Evolutionary conservation across 768 basidiomycete genomes (phyloP), one percentile per base, ranked within the genome.

Genomic region (Lactarius hengduanensis): DNA sequence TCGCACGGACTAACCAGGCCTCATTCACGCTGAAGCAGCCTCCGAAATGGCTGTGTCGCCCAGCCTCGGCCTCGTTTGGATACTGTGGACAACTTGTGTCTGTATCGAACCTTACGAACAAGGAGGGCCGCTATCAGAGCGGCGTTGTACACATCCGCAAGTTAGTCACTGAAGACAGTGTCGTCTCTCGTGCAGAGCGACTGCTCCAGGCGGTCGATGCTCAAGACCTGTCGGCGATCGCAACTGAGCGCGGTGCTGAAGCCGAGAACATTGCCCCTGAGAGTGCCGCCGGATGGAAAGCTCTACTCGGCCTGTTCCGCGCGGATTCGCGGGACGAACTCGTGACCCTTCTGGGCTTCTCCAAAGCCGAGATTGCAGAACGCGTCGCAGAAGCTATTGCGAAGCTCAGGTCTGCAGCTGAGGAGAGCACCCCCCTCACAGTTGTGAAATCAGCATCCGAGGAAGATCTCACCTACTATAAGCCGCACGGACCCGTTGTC

Each of bases 21-120:
- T 91, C 88, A 0, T 80, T 96, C 20, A 92, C 94, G 0, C 85
- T 98, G 69, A 91, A 91, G 74, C 93, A 96, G 72, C 91, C 94
- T n/a, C 96, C 96, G 1, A 96, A 94, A 72, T 98, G 96, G 97
- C 84, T 98, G 16, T 87, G 91, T 41, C 84, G 96, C 22, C 93
- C 96, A 0, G 81, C 84, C 0, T 88, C 89, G 0, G 84, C 80
- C 57, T 87, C 92, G 0, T 98, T 96, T 71, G 96, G 96, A 0
- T 98, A 95, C 71, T 93, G 95, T 4, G 96, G 96, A 34, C 87
- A 90, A 72, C 82, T 99, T 26, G 86, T 92, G 15, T 85, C 87
- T 1, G 86, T 94, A 3, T 85, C 84, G 60, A 96, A 96, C 74
- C 81, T 95, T 4, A 80, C 84, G 0, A 79, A 79, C 38, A 83